Conservation (phyloP, 805 yeast genomes). For the Saturnispora mendoncae region DNA sequence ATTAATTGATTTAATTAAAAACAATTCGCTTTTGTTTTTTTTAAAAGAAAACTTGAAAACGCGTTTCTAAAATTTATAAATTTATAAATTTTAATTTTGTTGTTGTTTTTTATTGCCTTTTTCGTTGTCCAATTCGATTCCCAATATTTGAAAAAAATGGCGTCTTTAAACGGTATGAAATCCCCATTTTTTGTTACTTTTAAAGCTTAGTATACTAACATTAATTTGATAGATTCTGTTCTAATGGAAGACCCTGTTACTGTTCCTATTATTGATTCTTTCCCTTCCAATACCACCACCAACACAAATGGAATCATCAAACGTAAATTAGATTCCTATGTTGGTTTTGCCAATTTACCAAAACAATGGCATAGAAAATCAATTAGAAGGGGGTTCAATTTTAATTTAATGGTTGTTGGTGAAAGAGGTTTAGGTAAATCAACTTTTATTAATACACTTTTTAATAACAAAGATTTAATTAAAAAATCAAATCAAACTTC, state of each 20-base stretch:
- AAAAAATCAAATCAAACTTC: conserved; percentile 16
- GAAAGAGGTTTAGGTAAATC: conserved; percentile 90
- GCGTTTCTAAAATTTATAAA: too few relatives aligned
- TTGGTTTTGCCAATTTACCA: conserved; percentile 95
- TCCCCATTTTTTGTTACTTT: too few relatives aligned
- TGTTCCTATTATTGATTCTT: too few relatives aligned
- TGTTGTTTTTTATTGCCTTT: too few relatives aligned
- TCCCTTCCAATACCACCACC: too few relatives aligned
- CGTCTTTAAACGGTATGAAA: conserved; percentile 9
- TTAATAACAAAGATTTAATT: conserved; percentile 52
- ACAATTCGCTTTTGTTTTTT: too few relatives aligned
- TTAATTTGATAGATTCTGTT: not conserved
- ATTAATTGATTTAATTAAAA: too few relatives aligned
- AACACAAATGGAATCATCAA: conserved; percentile 54
- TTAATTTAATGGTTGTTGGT: conserved; percentile 86
- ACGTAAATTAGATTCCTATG: conserved; percentile 83
- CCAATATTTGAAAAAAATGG: too few relatives aligned
- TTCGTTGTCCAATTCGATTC: too few relatives aligned
- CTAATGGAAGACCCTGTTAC: not conserved
- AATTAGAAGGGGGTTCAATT: conserved; percentile 77
- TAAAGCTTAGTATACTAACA: too few relatives aligned
- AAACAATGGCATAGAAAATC: conserved; percentile 98
- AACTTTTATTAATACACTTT: conserved; percentile 84
- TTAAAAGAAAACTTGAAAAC: too few relatives aligned
- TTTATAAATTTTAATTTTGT: too few relatives aligned